A percentile compares a stretch with the other conserved stretches of the same genome.
These are phyloP conservation scores for Capronia epimyces DNA, from an alignment of 2,329 filamentous ascomycete species.

Conservation along the genomic window DNA sequence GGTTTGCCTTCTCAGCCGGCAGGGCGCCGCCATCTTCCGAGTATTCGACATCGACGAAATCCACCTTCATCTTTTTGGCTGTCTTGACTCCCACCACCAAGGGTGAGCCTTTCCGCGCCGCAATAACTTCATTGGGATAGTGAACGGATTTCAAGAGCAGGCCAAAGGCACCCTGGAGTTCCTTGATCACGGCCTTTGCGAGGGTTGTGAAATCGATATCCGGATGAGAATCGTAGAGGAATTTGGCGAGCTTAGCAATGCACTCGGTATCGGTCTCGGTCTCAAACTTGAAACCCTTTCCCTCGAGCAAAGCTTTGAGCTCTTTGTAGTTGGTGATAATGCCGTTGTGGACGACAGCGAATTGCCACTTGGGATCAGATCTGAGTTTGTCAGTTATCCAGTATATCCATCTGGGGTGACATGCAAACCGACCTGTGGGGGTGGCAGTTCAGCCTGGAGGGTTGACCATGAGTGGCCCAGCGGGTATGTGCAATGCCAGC, in stretches of 20 bases:
- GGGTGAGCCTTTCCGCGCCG: slow-evolving; percentile 95
- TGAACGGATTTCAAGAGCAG: slow-evolving; percentile 96
- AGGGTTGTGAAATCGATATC: slow-evolving; percentile 93
- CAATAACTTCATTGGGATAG: slow-evolving; percentile 96
- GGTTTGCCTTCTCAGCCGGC: slow-evolving; percentile 86
- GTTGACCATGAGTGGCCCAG: slow-evolving; percentile 96
- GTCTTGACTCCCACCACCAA: slow-evolving; percentile 96
- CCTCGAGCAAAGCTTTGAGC: slow-evolving; percentile 82
- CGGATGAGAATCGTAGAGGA: slow-evolving; percentile 91
- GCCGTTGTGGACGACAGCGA: slow-evolving; percentile 96
- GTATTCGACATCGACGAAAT: slow-evolving; percentile 99
- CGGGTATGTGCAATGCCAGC: slow-evolving; percentile 97
- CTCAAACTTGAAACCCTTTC: slow-evolving; percentile 98
- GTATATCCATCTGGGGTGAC: neutral
- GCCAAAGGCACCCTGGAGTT: slow-evolving; percentile 96
- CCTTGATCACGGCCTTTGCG: slow-evolving; percentile 95
- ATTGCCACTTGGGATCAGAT: slow-evolving; percentile 93
- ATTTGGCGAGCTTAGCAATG: slow-evolving; percentile 98
- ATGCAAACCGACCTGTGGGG: slow-evolving; percentile 71
- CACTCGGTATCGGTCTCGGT: slow-evolving; percentile 99
- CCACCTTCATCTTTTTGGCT: slow-evolving; percentile 98
- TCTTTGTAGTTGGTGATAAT: slow-evolving; percentile 99
- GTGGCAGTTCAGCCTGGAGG: slow-evolving; percentile 93
- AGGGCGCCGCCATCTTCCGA: slow-evolving; percentile 77
- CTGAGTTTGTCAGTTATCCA: slow-evolving; percentile 42